These are phyloP conservation scores for Dactylis glomerata DNA, from an alignment of 176 grass and related monocot genomes.

Conservation along the genomic window DNA sequence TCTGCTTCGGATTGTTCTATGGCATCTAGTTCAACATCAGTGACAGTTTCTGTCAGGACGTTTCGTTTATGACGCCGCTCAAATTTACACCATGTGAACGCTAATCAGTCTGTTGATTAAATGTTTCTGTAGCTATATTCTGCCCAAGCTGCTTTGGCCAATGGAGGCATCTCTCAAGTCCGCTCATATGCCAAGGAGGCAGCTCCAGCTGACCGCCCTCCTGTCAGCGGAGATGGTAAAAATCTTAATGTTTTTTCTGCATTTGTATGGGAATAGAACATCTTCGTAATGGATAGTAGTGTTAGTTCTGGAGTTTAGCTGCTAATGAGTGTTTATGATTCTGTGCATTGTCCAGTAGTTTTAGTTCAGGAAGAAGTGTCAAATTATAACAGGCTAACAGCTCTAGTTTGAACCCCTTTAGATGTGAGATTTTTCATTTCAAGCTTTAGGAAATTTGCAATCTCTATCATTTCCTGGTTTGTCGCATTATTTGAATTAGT, in stretches of 20 bases:
- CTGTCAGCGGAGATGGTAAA: conserved; percentile 81
- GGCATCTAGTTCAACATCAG: not conserved
- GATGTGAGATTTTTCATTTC: not conserved
- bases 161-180: conserved; percentile 46
- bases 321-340: not conserved
- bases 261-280: not conserved
- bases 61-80: not conserved
- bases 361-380: not conserved
- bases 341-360: not conserved
- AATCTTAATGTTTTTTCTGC: conserved; percentile 3
- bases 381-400: not conserved
- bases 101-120: not conserved
- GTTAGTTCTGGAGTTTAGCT: not conserved
- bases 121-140: conserved; percentile 63
- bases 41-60: not conserved
- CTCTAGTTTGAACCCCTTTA: not conserved
- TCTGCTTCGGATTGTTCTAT: not conserved
- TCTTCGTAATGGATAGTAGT: not conserved
- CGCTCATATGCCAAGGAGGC: conserved; percentile 70
- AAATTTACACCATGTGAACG: not conserved
- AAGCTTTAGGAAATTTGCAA: not conserved
- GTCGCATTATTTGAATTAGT: not conserved
- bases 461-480: not conserved
- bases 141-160: conserved; percentile 54
- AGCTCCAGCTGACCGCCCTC: conserved; percentile 41